Evolutionary conservation across 768 basidiomycete genomes (phyloP).

Genomic region (Baorangia bicolor): DNA sequence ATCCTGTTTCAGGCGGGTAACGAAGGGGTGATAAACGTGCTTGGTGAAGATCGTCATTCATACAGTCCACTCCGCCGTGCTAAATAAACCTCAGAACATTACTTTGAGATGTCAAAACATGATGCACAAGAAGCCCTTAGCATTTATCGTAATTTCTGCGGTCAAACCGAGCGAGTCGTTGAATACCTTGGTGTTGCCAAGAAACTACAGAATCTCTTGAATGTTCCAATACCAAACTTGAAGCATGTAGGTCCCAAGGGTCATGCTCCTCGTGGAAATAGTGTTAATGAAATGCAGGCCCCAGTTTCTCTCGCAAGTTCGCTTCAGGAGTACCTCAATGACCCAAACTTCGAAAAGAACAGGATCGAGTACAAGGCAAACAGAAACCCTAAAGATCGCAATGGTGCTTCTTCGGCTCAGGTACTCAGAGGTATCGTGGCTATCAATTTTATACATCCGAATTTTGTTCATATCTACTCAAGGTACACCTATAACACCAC

Average conservation of each 20-base stretch:
- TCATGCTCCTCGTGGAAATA: background rate
- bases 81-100: conserved; percentile 65
- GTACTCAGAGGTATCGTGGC: conserved; percentile 17
- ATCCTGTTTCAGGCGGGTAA: conserved; percentile 96
- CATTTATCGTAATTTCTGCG: conserved; percentile 93
- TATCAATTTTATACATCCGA: too few species aligned
- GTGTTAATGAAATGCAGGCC: conserved; percentile 52
- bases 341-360: conserved; percentile 97
- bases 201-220: conserved; percentile 90
- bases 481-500: conserved; percentile 18
- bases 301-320: conserved; percentile 93
- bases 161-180: conserved; percentile 88
- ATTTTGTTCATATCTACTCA: conserved; percentile 7
- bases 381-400: conserved; percentile 32
- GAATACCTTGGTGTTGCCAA: conserved; percentile 91
- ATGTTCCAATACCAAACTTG: conserved; percentile 91
- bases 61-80: background rate
- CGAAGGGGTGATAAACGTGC: conserved; percentile 85
- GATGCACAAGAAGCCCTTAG: conserved; percentile 83
- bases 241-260: conserved; percentile 63
- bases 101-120: conserved; percentile 96
- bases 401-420: conserved; percentile 7
- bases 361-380: conserved; percentile 87
- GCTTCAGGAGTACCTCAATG: conserved; percentile 92
- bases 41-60: conserved; percentile 51